phyloP scores from a whole-genome alignment of 73 alveolate species.

The Tetrahymena malaccensis region DNA sequence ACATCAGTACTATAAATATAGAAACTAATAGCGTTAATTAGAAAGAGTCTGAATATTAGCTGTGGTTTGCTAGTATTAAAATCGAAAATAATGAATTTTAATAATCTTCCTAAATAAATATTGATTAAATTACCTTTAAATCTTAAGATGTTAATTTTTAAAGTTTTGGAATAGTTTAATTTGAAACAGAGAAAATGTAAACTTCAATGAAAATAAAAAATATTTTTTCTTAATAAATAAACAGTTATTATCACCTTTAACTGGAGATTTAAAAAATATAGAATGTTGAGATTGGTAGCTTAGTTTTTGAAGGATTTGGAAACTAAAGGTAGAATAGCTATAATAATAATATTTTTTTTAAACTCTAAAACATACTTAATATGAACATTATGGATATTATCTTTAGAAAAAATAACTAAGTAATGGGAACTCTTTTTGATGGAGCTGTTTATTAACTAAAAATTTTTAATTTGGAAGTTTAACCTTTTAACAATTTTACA shows the following conservation, averaged over 20 bases:
- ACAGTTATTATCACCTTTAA: not conserved
- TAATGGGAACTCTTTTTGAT: not conserved
- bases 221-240: no score
- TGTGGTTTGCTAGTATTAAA: not conserved
- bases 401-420: not conserved
- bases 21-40: no score
- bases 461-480: no score
- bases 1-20: no score
- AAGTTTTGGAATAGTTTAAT: not conserved
- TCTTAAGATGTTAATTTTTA: not conserved
- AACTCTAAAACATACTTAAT: no score
- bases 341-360: no score
- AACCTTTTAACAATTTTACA: not conserved
- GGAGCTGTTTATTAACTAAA: not conserved
- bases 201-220: not conserved
- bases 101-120: not conserved
- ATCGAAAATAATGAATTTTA: no score
- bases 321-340: not conserved
- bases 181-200: not conserved
- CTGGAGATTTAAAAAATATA: no score
- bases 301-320: not conserved
- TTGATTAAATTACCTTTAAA: not conserved
- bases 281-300: no score
- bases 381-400: not conserved
- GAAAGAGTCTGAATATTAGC: no score